Conservation (phyloP, 139 green algal genomes). For the Picochlorum sp. region DNA sequence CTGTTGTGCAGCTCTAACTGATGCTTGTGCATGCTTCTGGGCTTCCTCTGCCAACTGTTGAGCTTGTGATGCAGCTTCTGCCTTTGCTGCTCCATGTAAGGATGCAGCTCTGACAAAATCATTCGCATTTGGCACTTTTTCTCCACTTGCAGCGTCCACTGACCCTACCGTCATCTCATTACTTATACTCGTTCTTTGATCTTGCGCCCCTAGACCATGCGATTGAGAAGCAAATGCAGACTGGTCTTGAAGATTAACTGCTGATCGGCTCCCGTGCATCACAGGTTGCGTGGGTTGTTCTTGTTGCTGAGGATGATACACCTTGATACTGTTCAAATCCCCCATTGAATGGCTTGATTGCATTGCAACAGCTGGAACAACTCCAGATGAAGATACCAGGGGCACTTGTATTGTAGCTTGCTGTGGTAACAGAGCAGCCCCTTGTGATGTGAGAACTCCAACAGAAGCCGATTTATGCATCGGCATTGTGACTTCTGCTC, state of each 20-base stretch:
- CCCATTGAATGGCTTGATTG: too few relatives aligned
- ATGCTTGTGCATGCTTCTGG: conserved; percentile 51
- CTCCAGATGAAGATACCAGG: too few relatives aligned
- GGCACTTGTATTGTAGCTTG: too few relatives aligned
- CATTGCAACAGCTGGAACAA: too few relatives aligned
- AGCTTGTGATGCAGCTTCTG: conserved; percentile 17
- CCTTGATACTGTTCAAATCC: too few relatives aligned
- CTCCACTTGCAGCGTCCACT: not conserved
- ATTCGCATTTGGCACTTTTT: conserved; percentile 13
- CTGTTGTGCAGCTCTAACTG: conserved; percentile 22
- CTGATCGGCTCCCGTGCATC: not conserved
- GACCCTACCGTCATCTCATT: not conserved
- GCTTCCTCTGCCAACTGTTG: conserved; percentile 37
- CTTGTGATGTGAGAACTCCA: too few relatives aligned
- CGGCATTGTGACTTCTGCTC: too few relatives aligned
- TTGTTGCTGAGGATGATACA: not conserved
- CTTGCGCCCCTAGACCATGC: not conserved
- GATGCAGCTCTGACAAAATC: conserved; percentile 25
- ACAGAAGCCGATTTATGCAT: too few relatives aligned
- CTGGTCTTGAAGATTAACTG: not conserved
- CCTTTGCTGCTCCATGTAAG: conserved; percentile 17
- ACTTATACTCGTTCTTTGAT: not conserved
- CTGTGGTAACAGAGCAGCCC: too few relatives aligned
- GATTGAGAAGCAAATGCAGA: conserved; percentile 9
- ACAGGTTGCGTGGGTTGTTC: not conserved